Evolutionary conservation across 2,329 filamentous ascomycete genomes (phyloP), one percentile per base, ranked within the genome.

Genomic region (Calonectria ilicicola): DNA sequence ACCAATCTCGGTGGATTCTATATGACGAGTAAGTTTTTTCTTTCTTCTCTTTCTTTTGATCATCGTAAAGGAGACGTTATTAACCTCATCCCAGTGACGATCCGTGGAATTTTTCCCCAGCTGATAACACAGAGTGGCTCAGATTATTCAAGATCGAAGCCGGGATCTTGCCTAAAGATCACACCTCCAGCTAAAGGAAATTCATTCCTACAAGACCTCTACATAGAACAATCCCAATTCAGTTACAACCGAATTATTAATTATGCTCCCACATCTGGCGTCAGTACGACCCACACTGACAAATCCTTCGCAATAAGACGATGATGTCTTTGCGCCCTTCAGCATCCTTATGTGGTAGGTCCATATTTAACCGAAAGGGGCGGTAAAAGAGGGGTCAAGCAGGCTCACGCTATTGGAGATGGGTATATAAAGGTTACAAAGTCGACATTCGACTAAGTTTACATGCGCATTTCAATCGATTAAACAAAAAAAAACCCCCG

Each of bases 1-100:
- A 74, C 19, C 79, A 83, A 67, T 81, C 81, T 8, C 74, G 79
- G 1, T 78, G 76, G 49, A 81, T 83, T 27, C 67, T 83, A 19
- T 77, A 74, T 19, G 80, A 78, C n/a, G 77, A 78, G 76, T 78
- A 27, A 74, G 76, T 73, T 2, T 19, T 26, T 21, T 73, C 8
- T 35, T 56, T 38, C 6, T 38, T 12, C 3, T 17, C 7, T 15
- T 19, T 7, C n/a, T n/a, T n/a, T n/a, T n/a, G n/a, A n/a, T n/a
- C n/a, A n/a, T n/a, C n/a, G 8, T n/a, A 9, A 40, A 40, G 2
- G 17, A 21, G 2, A 10, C 2, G 1, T 5, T 60, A 19, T 15
- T 60, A 4, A 60, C 19, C 9, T 17, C 23, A 9, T 26, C 12
- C 7, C 35, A 60, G 53, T 7, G 53, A 60, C 17, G 53, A 60